These are phyloP conservation scores for Hygrocybe coccinea DNA, from an alignment of 768 basidiomycete species.

Conservation along the genomic window DNA sequence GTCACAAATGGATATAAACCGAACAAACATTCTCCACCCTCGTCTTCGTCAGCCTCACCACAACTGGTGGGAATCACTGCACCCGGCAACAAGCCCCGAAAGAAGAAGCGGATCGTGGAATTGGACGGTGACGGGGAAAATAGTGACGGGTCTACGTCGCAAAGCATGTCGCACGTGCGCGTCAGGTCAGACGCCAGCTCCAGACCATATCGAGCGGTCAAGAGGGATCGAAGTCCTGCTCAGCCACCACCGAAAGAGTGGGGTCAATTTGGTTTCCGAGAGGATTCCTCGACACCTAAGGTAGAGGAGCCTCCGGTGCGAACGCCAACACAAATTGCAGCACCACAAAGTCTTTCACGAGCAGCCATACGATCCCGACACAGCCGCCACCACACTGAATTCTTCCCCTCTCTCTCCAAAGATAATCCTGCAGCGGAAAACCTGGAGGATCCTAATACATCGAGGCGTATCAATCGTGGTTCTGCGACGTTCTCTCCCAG, in stretches of 20 bases:
- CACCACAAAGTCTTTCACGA: background rate
- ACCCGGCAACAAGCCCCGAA: constrained; percentile 44
- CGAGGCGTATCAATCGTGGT: constrained; percentile 12
- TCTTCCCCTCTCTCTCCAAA: constrained; percentile 23
- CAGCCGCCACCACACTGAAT: constrained; percentile 49
- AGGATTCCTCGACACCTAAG: background rate
- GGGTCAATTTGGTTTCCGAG: constrained; percentile 9
- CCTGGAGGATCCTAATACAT: constrained; percentile 8
- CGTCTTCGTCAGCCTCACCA: constrained; percentile 40
- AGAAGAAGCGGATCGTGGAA: constrained; percentile 75
- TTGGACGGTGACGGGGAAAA: constrained; percentile 55
- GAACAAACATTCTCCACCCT: constrained; percentile 18
- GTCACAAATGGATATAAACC: constrained; percentile 12
- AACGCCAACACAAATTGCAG: background rate
- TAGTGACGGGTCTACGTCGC: constrained; percentile 31
- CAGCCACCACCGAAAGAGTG: constrained; percentile 5
- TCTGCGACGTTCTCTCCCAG: constrained; percentile 37
- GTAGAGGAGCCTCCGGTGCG: background rate
- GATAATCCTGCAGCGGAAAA: constrained; percentile 13
- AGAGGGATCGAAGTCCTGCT: constrained; percentile 6
- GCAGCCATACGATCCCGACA: constrained; percentile 35
- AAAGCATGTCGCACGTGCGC: constrained; percentile 28
- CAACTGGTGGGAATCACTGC: constrained; percentile 36
- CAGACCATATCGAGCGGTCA: constrained; percentile 22
- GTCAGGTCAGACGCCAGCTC: constrained; percentile 29